Conservation (phyloP, 176 grass and related monocot species). For the Aegilops tauschii region DNA sequence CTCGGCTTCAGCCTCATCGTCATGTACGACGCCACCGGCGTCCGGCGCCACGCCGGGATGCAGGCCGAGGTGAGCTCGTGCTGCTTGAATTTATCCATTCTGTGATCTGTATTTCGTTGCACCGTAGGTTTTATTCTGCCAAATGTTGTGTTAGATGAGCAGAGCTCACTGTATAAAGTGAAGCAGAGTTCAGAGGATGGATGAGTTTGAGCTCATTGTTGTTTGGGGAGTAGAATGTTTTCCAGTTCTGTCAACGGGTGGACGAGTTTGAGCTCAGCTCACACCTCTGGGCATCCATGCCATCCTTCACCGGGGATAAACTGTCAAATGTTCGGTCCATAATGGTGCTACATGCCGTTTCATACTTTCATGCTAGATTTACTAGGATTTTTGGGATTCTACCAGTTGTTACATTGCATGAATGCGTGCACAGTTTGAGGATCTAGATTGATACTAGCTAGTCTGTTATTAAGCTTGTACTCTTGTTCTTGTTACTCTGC, state of each 20-base stretch:
- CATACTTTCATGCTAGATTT: not conserved
- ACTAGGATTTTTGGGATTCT: not conserved
- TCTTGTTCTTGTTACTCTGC: not conserved
- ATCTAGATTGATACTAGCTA: not conserved
- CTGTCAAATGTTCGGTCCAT: not conserved
- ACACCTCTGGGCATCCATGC: too few species aligned
- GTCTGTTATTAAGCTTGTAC: too few species aligned
- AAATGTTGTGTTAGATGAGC: too few species aligned
- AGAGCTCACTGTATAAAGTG: too few species aligned
- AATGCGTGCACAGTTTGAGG: not conserved
- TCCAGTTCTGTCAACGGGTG: too few species aligned
- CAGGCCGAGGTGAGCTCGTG: slow-evolving; percentile 78
- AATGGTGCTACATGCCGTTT: not conserved
- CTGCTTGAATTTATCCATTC: not conserved
- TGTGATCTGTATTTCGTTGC: not conserved
- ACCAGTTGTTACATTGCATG: not conserved
- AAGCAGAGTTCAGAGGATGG: too few species aligned
- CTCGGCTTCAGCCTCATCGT: slow-evolving; percentile 88
- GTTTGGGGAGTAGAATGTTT: not conserved
- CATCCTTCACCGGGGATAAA: not conserved
- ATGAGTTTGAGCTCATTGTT: too few species aligned
- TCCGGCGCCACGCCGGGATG: slow-evolving; percentile 94
- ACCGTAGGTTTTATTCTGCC: not conserved
- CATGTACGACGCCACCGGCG: slow-evolving; percentile 95
- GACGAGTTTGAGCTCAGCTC: not conserved